Evolutionary conservation across 257 asterid genomes (phyloP), one percentile per base, ranked within the genome.

Genomic region (Solanum okadae): DNA sequence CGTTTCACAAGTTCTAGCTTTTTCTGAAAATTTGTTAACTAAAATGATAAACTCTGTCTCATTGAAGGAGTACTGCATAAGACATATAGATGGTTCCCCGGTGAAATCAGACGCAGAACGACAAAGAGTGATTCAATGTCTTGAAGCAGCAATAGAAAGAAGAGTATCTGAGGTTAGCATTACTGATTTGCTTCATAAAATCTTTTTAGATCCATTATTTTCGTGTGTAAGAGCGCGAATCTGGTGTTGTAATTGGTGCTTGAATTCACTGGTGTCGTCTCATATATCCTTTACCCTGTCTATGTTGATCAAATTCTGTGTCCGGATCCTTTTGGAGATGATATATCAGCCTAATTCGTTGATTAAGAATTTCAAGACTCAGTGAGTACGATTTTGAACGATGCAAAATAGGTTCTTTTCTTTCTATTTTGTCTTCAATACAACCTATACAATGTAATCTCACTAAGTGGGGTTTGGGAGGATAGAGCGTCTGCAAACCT

Each of bases 71-170:
- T 95, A 93, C 88, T 95, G 91, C 91, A 92, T 95, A 61, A 88
- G 96, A 89, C 98, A 95, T 72, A 87, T 88, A 87, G 98, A 93
- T 31, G 98, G 96, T 78, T 89, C 79, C 63, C 96, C 97, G 20
- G 91, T 93, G 40, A 93, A 91, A 40, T 94, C 93, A 0, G 97
- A 95, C 27, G 94, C 93, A 12, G 97, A 95, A 87, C 88, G 94
- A 65, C 93, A 94, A 81, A 92, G 95, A 14, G 92, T 95, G 12
- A 92, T 94, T 83, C 90, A 92, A 79, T 95, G 98, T 93, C 89
- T 95, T 88, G 95, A 92, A 88, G 98, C 97, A 59, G 97, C 97
- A 31, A 92, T 95, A n/a, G 91, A 90, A 91, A 95, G 97, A 89
- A 86, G 98, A 86, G 88, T 91, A 33, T 91, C 96, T 29, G 94